Conservation (phyloP, 495 filamentous ascomycete species). For the Aspergillus diversus region DNA sequence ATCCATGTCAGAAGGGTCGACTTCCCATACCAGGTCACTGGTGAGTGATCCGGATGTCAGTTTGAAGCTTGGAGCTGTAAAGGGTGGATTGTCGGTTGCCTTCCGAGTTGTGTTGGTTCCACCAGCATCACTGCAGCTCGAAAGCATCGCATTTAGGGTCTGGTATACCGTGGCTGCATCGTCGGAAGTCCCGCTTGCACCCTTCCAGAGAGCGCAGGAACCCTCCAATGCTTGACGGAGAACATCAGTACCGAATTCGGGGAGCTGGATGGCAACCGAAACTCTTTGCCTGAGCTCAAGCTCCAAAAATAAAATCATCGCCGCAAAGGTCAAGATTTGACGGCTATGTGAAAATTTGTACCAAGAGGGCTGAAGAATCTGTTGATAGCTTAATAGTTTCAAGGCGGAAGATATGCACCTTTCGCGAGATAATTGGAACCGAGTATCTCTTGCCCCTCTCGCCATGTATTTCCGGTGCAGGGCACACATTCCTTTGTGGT, state of each 20-base stretch:
- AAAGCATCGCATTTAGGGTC: constrained; percentile 4
- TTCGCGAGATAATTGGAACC: constrained; percentile 5
- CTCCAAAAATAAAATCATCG: constrained; percentile 15
- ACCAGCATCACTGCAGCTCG: background rate
- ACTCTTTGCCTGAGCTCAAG: constrained; percentile 5
- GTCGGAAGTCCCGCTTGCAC: background rate
- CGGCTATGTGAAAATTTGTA: constrained; percentile 12
- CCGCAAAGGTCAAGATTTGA: constrained; percentile 14
- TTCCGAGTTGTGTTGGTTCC: background rate
- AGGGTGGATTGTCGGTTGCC: background rate
- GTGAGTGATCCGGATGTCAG: background rate
- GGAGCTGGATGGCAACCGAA: background rate
- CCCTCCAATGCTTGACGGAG: background rate
- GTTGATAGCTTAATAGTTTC: constrained; percentile 7
- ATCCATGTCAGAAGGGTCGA: constrained; percentile 2
- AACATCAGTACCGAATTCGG: background rate
- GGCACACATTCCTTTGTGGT: constrained; percentile 17
- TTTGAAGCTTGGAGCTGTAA: background rate
- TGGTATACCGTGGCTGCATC: background rate
- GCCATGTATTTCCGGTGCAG: constrained; percentile 16
- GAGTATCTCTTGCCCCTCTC: background rate
- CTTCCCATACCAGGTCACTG: background rate
- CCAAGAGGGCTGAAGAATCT: constrained; percentile 4
- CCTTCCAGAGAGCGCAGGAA: constrained; percentile 11
- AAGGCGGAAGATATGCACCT: constrained; percentile 16